phyloP scores from a whole-genome alignment of 495 filamentous ascomycete genomes.

The Neurospora sp. region DNA sequence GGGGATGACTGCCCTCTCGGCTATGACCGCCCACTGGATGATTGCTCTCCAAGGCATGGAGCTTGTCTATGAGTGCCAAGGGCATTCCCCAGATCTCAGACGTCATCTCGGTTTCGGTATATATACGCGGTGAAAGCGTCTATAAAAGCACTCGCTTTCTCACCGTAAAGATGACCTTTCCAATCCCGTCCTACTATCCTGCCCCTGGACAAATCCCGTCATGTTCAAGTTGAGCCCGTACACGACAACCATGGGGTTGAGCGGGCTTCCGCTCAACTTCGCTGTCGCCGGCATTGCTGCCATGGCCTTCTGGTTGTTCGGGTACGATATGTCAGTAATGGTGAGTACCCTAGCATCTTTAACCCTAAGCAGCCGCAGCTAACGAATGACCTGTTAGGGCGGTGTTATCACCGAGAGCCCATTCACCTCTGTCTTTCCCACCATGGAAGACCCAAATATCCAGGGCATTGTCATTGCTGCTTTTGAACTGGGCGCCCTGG shows the following conservation, averaged over 20 bases:
- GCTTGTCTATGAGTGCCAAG: background rate
- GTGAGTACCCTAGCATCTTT: background rate
- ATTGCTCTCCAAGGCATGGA: background rate
- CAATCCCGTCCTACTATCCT: background rate
- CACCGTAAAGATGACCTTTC: background rate
- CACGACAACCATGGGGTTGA: background rate
- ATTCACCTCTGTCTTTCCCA: background rate
- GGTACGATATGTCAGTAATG: background rate
- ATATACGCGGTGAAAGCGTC: background rate
- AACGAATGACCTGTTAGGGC: background rate
- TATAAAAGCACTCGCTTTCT: background rate
- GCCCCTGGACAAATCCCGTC: background rate
- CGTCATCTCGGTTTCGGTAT: background rate
- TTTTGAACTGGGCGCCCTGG: slow-evolving; percentile 52
- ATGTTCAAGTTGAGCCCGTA: background rate
- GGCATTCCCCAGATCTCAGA: background rate
- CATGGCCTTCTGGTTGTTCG: background rate
- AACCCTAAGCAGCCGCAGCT: background rate
- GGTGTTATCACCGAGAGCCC: background rate
- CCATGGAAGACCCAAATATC: slow-evolving; percentile 1
- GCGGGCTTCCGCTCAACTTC: background rate
- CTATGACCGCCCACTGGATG: background rate
- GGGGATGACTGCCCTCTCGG: background rate
- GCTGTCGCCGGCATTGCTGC: background rate
- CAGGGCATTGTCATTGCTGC: slow-evolving; percentile 33